Conservation (phyloP, 1,139 yeast genomes). For the Pichia sp. region DNA sequence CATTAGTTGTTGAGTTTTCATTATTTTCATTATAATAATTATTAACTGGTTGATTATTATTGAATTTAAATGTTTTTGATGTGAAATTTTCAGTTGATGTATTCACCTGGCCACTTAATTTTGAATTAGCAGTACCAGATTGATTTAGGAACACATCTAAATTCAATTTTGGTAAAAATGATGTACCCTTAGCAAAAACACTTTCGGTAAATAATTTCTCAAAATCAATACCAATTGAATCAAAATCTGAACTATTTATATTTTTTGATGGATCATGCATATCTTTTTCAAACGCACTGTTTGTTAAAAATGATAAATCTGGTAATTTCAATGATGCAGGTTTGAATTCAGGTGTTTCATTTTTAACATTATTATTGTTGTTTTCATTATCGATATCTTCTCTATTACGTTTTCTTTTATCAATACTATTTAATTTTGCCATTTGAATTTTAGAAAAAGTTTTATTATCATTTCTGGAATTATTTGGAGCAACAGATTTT, state of each 20-base stretch:
- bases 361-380: background rate
- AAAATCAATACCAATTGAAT: slow-evolving; percentile 19
- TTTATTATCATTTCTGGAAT: background rate
- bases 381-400: background rate
- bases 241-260: slow-evolving; percentile 12
- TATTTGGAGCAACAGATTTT: slow-evolving; percentile 15
- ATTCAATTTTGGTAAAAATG: slow-evolving; percentile 20
- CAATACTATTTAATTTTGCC: background rate
- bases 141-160: background rate
- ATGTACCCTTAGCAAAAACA: slow-evolving; percentile 37
- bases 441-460: background rate
- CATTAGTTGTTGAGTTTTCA: background rate
- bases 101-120: background rate
- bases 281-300: slow-evolving; percentile 6
- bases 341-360: background rate
- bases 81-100: background rate
- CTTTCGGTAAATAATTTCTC: slow-evolving; percentile 21
- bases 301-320: slow-evolving; percentile 15
- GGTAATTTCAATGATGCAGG: slow-evolving; percentile 7
- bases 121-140: background rate
- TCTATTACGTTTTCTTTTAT: background rate
- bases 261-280: background rate
- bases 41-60: background rate
- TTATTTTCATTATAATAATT: background rate
- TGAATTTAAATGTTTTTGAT: background rate